A percentile compares a stretch with the other conserved stretches of the same genome.
Conservation (phyloP, 2,329 filamentous ascomycete genomes). For the Didymella pomorum region DNA sequence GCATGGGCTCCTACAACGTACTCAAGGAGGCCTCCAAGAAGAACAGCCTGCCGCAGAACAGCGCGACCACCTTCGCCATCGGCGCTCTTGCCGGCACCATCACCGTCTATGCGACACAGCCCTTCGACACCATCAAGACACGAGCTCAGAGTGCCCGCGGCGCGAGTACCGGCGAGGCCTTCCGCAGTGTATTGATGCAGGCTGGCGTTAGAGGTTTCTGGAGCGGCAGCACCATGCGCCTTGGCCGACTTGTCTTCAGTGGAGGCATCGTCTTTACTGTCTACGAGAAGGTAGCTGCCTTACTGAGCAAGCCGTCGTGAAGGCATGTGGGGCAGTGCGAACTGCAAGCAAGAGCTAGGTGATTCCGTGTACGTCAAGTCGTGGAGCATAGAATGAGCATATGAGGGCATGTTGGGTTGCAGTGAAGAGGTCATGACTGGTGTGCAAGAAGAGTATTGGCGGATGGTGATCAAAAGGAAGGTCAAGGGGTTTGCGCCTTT, state of each 20-base stretch:
- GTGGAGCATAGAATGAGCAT: not conserved
- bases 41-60: constrained; percentile 34
- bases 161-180: constrained; percentile 36
- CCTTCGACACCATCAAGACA: constrained; percentile 56
- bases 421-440: not conserved
- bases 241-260: constrained; percentile 42
- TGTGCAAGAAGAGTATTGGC: too few relatives aligned
- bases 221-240: constrained; percentile 43
- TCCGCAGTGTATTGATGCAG: constrained; percentile 35
- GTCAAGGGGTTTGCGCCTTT: not conserved
- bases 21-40: constrained; percentile 49
- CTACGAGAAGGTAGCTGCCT: constrained; percentile 40
- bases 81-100: constrained; percentile 43
- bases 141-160: constrained; percentile 47
- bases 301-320: constrained; percentile 14
- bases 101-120: constrained; percentile 55
- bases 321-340: not conserved
- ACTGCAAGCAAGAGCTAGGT: not conserved
- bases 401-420: not conserved
- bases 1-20: constrained; percentile 61
- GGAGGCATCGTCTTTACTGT: constrained; percentile 45
- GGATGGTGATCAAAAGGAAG: too few relatives aligned
- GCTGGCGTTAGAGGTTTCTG: constrained; percentile 41
- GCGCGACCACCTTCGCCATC: constrained; percentile 38
- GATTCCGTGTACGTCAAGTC: not conserved